phyloP scores from a whole-genome alignment of 129 eudicot genomes.

The Chrysanthemum seticuspe region DNA sequence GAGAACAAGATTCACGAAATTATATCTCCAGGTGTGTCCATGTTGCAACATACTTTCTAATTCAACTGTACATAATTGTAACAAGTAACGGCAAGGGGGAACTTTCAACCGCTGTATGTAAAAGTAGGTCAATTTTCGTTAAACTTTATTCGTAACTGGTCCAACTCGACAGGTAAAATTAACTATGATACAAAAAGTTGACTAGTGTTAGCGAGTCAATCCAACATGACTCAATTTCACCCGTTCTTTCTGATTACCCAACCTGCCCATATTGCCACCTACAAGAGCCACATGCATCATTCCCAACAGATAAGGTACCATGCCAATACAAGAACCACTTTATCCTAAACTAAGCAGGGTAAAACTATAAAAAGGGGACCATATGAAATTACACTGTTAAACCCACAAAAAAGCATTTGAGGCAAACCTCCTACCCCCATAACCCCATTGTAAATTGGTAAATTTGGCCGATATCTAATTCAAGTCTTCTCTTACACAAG shows the following conservation, averaged over 20 bases:
- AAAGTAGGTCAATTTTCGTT: not conserved
- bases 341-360: not conserved
- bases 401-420: no score
- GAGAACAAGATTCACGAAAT: not conserved
- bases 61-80: not conserved
- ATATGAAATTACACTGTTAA: no score
- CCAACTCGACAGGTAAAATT: not conserved
- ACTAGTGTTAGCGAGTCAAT: not conserved
- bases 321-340: not conserved
- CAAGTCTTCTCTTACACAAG: no score
- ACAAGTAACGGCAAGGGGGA: not conserved
- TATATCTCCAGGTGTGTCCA: not conserved
- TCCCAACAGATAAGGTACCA: not conserved
- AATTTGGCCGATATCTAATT: no score
- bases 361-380: not conserved
- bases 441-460: no score
- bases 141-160: not conserved
- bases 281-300: not conserved
- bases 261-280: not conserved
- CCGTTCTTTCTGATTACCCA: conserved; percentile 2
- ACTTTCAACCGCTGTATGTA: not conserved
- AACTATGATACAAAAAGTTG: not conserved
- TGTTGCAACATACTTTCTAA: not conserved
- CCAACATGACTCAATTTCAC: not conserved
- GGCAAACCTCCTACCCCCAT: no score